Evolutionary conservation across 345 rosid species (phyloP).

Genomic region (Balakata baccata): DNA sequence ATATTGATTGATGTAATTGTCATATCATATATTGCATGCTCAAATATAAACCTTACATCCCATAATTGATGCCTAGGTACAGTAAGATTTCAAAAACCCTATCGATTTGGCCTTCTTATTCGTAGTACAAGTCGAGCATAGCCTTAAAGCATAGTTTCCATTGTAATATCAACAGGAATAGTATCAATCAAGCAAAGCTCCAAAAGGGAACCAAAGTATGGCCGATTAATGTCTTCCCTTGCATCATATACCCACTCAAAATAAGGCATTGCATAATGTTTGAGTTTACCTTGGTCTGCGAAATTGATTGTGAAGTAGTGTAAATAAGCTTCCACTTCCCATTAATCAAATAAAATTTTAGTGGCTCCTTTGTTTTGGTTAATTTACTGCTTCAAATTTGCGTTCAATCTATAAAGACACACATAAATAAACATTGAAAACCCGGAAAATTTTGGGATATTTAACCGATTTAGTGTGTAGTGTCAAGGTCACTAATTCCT

Average conservation of each 20-base stretch:
- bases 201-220: background rate
- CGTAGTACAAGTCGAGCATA: background rate
- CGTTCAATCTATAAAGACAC: conserved; percentile 53
- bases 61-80: no score
- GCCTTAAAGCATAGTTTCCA: background rate
- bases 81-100: no score
- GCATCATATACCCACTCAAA: no score
- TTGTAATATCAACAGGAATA: background rate
- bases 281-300: conserved; percentile 62
- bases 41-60: no score
- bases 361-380: conserved; percentile 72
- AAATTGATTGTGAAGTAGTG: conserved; percentile 78
- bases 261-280: background rate
- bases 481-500: background rate
- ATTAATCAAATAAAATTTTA: conserved; percentile 65
- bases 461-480: no score
- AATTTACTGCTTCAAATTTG: conserved; percentile 72
- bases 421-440: conserved; percentile 7
- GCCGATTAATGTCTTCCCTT: no score
- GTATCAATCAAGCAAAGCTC: background rate
- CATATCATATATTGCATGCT: no score
- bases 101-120: background rate
- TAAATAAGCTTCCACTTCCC: conserved; percentile 96
- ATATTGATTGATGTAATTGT: no score
- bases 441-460: background rate